Conservation (phyloP, 2,329 filamentous ascomycete genomes). For the Diaporthe capsici region DNA sequence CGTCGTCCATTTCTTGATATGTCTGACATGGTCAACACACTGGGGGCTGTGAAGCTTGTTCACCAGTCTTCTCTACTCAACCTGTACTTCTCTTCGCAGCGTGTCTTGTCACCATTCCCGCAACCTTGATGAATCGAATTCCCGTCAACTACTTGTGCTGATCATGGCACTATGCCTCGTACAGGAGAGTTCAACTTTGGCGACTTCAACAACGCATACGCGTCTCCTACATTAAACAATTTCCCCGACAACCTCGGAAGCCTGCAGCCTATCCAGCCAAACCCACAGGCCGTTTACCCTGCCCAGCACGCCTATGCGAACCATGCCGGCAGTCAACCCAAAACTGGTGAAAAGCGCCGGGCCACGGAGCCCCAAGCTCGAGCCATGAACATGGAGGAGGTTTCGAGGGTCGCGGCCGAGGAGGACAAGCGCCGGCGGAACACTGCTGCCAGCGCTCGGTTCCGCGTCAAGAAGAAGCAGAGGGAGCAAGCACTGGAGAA, state of each 20-base stretch:
- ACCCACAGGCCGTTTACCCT: conserved; percentile 62
- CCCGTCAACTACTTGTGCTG: conserved; percentile 49
- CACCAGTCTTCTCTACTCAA: conserved; percentile 16
- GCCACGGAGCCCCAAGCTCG: conserved; percentile 57
- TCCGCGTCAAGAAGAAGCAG: conserved; percentile 97
- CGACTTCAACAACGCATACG: conserved; percentile 67
- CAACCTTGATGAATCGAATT: conserved; percentile 2
- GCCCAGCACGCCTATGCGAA: conserved; percentile 48
- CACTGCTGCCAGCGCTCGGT: conserved; percentile 88
- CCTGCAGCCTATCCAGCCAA: conserved; percentile 67
- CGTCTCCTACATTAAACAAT: conserved; percentile 62
- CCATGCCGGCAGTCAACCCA: conserved; percentile 45
- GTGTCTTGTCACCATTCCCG: background rate
- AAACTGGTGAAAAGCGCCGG: conserved; percentile 61
- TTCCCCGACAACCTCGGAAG: conserved; percentile 59
- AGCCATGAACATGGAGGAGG: conserved; percentile 75
- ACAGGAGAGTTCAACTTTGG: conserved; percentile 71
- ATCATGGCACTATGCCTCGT: conserved; percentile 61
- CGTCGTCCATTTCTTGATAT: conserved; percentile 36
- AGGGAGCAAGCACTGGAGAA: conserved; percentile 88
- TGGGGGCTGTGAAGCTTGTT: conserved; percentile 32
- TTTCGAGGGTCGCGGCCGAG: conserved; percentile 81
- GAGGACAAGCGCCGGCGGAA: conserved; percentile 93
- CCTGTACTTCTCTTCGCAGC: background rate
- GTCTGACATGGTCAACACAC: conserved; percentile 32